These are phyloP conservation scores for Wickerhamiella bombiphila DNA, from an alignment of 805 yeast genomes.

Conservation along the genomic window DNA sequence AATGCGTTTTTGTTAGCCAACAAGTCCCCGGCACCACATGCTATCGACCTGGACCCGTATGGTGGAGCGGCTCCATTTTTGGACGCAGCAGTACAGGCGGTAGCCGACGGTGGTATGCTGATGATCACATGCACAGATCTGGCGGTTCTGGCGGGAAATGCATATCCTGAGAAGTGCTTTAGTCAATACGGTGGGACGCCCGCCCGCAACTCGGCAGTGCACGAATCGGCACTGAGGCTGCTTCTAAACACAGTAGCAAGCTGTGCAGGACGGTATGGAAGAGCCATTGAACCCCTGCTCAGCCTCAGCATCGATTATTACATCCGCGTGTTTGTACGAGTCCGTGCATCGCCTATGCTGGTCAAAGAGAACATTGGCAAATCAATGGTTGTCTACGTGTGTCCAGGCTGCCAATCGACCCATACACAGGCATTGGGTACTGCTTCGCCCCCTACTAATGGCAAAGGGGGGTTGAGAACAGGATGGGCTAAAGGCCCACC, in stretches of 20 bases:
- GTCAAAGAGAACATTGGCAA: slow-evolving; percentile 70
- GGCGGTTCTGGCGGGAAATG: slow-evolving; percentile 88
- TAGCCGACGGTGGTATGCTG: slow-evolving; percentile 73
- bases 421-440: slow-evolving; percentile 65
- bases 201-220: slow-evolving; percentile 72
- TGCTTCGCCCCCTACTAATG: slow-evolving; percentile 24
- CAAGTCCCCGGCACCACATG: slow-evolving; percentile 42
- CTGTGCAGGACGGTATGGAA: slow-evolving; percentile 82
- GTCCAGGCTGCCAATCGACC: slow-evolving; percentile 74
- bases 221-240: slow-evolving; percentile 82
- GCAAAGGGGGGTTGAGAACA: no score
- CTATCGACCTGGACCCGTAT: slow-evolving; percentile 90
- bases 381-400: slow-evolving; percentile 64
- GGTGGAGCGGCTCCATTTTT: slow-evolving; percentile 95
- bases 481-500: slow-evolving; percentile 54
- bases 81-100: slow-evolving; percentile 75
- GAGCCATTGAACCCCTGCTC: slow-evolving; percentile 72
- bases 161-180: slow-evolving; percentile 93
- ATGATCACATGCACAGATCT: slow-evolving; percentile 93
- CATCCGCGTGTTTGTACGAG: slow-evolving; percentile 70
- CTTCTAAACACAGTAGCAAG: slow-evolving; percentile 62
- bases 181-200: slow-evolving; percentile 90
- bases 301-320: slow-evolving; percentile 85
- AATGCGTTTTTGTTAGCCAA: slow-evolving; percentile 53
- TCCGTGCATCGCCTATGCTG: slow-evolving; percentile 59